Percentiles rank a stretch among this genome's conserved stretches.
Conservation (phyloP, 2,329 filamentous ascomycete genomes). For the Sordariomycetes sp. region DNA sequence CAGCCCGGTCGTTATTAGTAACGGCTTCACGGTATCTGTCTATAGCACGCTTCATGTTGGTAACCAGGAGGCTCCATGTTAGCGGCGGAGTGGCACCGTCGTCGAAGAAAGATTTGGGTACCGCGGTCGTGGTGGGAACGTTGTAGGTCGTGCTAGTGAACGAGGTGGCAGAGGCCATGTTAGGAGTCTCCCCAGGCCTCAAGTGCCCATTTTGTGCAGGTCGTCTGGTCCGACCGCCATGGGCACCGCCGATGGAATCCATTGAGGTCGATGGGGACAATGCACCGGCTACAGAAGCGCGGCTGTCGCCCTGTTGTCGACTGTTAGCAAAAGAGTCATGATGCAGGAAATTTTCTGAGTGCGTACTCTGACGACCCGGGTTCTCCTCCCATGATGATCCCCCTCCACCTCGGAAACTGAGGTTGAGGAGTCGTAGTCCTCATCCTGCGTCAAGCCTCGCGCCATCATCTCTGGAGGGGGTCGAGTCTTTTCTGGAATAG, state of each 20-base stretch:
- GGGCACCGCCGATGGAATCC: constrained; percentile 72
- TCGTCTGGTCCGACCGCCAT: constrained; percentile 44
- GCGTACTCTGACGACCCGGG: constrained; percentile 3
- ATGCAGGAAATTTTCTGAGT: neutral
- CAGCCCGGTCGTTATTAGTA: constrained; percentile 69
- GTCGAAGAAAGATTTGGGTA: constrained; percentile 83
- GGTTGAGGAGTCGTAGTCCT: constrained; percentile 77
- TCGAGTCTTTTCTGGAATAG: constrained; percentile 80
- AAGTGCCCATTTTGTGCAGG: constrained; percentile 43
- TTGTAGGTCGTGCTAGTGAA: constrained; percentile 52
- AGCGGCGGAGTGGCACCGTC: constrained; percentile 72
- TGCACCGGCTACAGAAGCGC: constrained; percentile 58
- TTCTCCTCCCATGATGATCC: constrained; percentile 27
- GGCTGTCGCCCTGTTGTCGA: constrained; percentile 11
- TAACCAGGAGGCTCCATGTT: constrained; percentile 82
- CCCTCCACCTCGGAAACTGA: constrained; percentile 84
- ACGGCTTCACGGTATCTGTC: constrained; percentile 89
- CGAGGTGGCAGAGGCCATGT: constrained; percentile 50
- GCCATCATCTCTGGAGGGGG: constrained; percentile 89
- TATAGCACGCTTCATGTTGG: constrained; percentile 87
- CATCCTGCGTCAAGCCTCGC: constrained; percentile 69
- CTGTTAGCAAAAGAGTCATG: neutral
- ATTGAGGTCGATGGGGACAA: constrained; percentile 83
- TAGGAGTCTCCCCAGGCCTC: constrained; percentile 34
- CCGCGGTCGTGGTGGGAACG: constrained; percentile 46